Percentiles rank a stretch among this genome's conserved stretches.
Evolutionary conservation across 805 yeast species (phyloP).

Genomic region (Hanseniaspora clermontiae): DNA sequence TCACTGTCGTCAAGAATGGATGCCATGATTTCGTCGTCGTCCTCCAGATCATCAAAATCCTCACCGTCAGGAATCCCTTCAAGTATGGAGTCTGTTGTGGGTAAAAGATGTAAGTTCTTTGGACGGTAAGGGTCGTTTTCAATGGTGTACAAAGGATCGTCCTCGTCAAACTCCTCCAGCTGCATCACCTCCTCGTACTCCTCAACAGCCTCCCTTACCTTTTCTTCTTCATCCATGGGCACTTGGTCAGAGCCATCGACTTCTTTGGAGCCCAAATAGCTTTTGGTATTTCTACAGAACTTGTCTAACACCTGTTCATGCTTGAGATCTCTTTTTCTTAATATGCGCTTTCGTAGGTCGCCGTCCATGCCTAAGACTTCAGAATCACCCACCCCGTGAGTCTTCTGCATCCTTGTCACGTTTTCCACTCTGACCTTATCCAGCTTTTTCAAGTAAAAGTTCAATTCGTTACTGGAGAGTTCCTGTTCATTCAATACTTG

Average conservation of each 20-base stretch:
- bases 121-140: slow-evolving; percentile 38
- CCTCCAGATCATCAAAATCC: slow-evolving; percentile 58
- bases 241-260: neutral
- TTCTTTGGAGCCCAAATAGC: neutral
- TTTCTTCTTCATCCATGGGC: slow-evolving; percentile 10
- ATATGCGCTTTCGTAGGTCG: slow-evolving; percentile 17
- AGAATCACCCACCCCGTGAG: slow-evolving; percentile 26
- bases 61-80: slow-evolving; percentile 45
- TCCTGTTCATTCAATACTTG: slow-evolving; percentile 35
- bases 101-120: slow-evolving; percentile 42
- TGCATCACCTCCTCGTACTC: slow-evolving; percentile 6
- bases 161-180: slow-evolving; percentile 14
- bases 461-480: slow-evolving; percentile 35
- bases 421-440: slow-evolving; percentile 23
- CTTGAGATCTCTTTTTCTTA: slow-evolving; percentile 14
- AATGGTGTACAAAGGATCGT: slow-evolving; percentile 22
- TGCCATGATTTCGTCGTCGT: slow-evolving; percentile 63
- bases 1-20: slow-evolving; percentile 59
- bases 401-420: slow-evolving; percentile 22
- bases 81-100: slow-evolving; percentile 45
- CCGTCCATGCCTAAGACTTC: slow-evolving; percentile 17
- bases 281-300: neutral
- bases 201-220: slow-evolving; percentile 13
- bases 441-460: slow-evolving; percentile 27
- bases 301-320: slow-evolving; percentile 17